Evolutionary conservation across 2,329 filamentous ascomycete species (phyloP), one percentile per base, ranked within the genome.

Genomic region (Paraphoma sp.): DNA sequence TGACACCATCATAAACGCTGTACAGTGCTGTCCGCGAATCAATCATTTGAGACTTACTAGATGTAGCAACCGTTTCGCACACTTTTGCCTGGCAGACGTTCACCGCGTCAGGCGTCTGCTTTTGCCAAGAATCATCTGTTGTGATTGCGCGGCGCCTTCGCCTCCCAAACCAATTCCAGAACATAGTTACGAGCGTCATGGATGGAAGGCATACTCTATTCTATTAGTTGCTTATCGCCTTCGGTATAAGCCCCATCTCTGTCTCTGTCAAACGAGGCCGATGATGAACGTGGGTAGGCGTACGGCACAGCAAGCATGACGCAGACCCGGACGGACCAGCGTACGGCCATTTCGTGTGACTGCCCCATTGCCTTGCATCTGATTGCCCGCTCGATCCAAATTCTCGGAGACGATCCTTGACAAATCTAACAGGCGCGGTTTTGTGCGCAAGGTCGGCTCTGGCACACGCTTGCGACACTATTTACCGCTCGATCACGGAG

Each of bases 1-100:
- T 23, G 23, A 23, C 23, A 23, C 23, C 23, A 23, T 23, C 23
- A 23, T 23, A 23, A 23, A 23, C 23, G 23, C 23, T 23, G 23
- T 23, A 23, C 23, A 10, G 33, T 36, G 9, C 33, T 3, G 33
- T 36, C 33, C 30, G 45, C 41, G 17, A 51, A 48, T 45, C 33
- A 60, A 48, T 51, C 36, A 45, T 59, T 40, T 40, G 42, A 42
- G 52, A 53, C 57, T 59, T 51, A 45, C 57, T 54, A 36, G 42
- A 49, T 55, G 43, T 18, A 47, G 57, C 14, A 54, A 29, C 23
- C 46, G 12, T 46, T 53, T 47, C 50, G 54, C 33, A 36, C 14
- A 36, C 14, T 3, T 36, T 14, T 36, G 33, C 10, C 33, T 14
- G 10, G 33, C 9, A 36, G 14, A 36, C 33, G 10, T 10, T 36